Evolutionary conservation across 2,329 filamentous ascomycete genomes (phyloP).

Genomic region (Shiraia bambusicola): DNA sequence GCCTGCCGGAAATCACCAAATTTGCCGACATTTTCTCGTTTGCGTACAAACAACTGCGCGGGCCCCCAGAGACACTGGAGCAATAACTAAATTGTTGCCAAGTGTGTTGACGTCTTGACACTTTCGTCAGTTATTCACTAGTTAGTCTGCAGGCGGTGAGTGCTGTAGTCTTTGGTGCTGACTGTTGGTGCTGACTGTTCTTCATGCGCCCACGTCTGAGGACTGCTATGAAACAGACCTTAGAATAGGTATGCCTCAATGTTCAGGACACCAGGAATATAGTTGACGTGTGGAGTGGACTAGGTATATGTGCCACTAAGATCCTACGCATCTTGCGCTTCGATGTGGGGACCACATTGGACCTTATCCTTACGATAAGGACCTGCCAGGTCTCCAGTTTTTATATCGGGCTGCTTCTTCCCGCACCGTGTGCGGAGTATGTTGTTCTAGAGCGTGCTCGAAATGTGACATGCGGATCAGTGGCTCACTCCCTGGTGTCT

Average conservation of each 20-base stretch:
- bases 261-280: conserved; percentile 2
- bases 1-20: conserved; percentile 23
- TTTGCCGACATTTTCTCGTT: conserved; percentile 22
- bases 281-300: no score
- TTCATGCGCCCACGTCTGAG: not conserved
- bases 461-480: conserved; percentile 50
- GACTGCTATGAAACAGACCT: not conserved
- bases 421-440: conserved; percentile 46
- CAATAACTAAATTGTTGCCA: no score
- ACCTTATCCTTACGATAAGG: conserved; percentile 23
- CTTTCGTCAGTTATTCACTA: no score
- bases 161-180: not conserved
- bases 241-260: conserved; percentile 3
- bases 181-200: not conserved
- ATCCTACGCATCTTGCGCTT: not conserved
- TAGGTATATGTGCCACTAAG: no score
- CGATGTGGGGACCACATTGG: not conserved
- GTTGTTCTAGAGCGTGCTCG: conserved; percentile 47
- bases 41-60: conserved; percentile 3
- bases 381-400: conserved; percentile 45
- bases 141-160: not conserved
- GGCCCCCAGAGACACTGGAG: conserved; percentile 3
- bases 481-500: conserved; percentile 21
- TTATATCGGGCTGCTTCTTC: conserved; percentile 46
- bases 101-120: no score